Evolutionary conservation across 768 basidiomycete genomes (phyloP).

Genomic region (Pleurotus giganteus): DNA sequence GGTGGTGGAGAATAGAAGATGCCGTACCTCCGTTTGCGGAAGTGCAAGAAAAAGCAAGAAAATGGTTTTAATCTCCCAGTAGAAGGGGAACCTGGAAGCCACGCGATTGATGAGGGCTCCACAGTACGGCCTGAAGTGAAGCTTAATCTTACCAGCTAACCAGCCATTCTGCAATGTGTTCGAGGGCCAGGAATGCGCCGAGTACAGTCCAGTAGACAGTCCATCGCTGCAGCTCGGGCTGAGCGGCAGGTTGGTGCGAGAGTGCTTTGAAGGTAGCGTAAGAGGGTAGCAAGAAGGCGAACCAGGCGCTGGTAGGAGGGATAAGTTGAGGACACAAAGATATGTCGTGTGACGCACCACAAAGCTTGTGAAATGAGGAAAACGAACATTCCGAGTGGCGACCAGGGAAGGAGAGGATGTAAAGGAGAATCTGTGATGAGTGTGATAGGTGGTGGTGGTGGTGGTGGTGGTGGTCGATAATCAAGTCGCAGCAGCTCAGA

Average conservation of each 20-base stretch:
- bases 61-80: conserved; percentile 70
- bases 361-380: conserved; percentile 48
- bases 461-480: background rate
- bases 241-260: conserved; percentile 46
- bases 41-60: conserved; percentile 67
- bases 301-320: conserved; percentile 54
- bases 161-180: conserved; percentile 61
- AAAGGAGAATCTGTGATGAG: too few species aligned
- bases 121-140: conserved; percentile 10
- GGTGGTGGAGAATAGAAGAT: conserved; percentile 5
- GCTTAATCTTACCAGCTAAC: conserved; percentile 56
- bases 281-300: conserved; percentile 62
- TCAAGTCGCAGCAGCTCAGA: background rate
- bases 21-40: conserved; percentile 62
- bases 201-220: conserved; percentile 65
- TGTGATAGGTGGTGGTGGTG: background rate
- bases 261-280: conserved; percentile 70
- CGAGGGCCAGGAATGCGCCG: conserved; percentile 57
- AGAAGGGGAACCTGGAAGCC: conserved; percentile 66
- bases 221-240: conserved; percentile 55
- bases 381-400: conserved; percentile 41
- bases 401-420: background rate
- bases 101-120: conserved; percentile 15
- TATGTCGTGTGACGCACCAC: conserved; percentile 31
- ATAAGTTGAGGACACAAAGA: background rate